phyloP scores from a whole-genome alignment of 768 basidiomycete genomes.

The Psilocybe tampanensis region DNA sequence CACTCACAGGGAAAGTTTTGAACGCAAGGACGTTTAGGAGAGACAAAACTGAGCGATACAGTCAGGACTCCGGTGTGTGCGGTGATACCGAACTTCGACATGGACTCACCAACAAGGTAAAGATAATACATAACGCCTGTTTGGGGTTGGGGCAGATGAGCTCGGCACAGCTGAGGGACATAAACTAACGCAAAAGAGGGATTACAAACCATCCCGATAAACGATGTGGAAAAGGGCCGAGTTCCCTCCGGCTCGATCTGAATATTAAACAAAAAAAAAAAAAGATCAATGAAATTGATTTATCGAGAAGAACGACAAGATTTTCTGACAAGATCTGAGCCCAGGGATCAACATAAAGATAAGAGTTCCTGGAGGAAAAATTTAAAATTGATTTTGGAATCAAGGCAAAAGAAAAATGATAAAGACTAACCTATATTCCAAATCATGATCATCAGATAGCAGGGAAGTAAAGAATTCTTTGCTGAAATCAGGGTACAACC shows the following conservation, averaged over 20 bases:
- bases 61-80: not conserved
- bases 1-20: slow-evolving; percentile 9
- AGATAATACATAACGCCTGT: slow-evolving; percentile 14
- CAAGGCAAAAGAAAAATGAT: too few species aligned
- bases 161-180: not conserved
- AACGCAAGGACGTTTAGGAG: slow-evolving; percentile 10
- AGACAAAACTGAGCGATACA: slow-evolving; percentile 2
- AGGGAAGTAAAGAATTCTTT: slow-evolving; percentile 1
- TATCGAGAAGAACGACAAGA: too few species aligned
- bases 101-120: slow-evolving; percentile 10
- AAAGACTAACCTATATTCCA: slow-evolving; percentile 12
- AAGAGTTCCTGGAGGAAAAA: slow-evolving; percentile 3
- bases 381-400: too few species aligned
- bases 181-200: not conserved
- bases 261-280: not conserved
- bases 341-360: slow-evolving; percentile 13
- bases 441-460: slow-evolving; percentile 6
- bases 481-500: slow-evolving; percentile 9
- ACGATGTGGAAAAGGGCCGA: slow-evolving; percentile 3
- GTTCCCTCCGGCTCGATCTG: slow-evolving; percentile 10
- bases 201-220: slow-evolving; percentile 13
- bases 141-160: too few species aligned
- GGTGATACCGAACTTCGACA: not conserved
- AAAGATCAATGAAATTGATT: not conserved
- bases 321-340: slow-evolving; percentile 5